Evolutionary conservation across 768 basidiomycete species (phyloP).

Genomic region (Agrocybe praecox): DNA sequence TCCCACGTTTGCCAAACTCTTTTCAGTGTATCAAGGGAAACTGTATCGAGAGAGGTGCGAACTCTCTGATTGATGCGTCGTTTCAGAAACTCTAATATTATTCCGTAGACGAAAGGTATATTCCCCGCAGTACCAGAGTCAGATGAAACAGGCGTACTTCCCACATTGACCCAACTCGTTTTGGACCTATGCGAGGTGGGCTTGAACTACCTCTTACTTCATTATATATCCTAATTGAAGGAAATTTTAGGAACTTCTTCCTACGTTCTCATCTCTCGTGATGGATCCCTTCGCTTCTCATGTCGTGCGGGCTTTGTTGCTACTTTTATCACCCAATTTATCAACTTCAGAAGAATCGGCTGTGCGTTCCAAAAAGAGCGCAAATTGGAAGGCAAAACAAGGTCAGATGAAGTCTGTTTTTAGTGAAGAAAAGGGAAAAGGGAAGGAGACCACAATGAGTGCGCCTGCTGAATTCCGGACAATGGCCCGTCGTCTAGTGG

Average conservation of each 20-base stretch:
- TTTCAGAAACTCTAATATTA: neutral
- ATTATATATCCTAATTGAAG: too few species aligned
- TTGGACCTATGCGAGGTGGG: slow-evolving; percentile 66
- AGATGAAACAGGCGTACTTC: slow-evolving; percentile 64
- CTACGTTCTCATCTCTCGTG: slow-evolving; percentile 62
- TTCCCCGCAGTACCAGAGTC: slow-evolving; percentile 49
- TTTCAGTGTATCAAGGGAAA: slow-evolving; percentile 65
- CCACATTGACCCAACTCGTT: slow-evolving; percentile 63
- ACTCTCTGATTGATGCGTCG: neutral
- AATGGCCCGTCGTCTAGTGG: slow-evolving; percentile 49
- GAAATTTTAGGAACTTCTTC: slow-evolving; percentile 64
- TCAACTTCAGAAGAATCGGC: slow-evolving; percentile 42
- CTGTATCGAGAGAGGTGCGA: slow-evolving; percentile 68
- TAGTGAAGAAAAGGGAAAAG: slow-evolving; percentile 41
- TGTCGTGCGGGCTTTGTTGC: slow-evolving; percentile 77
- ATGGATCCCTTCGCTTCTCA: slow-evolving; percentile 92
- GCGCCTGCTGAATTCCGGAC: slow-evolving; percentile 52
- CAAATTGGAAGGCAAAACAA: slow-evolving; percentile 79
- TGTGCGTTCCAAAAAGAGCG: slow-evolving; percentile 85
- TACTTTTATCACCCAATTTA: slow-evolving; percentile 70
- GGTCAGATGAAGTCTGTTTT: slow-evolving; percentile 84
- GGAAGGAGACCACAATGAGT: slow-evolving; percentile 24
- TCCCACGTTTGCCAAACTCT: slow-evolving; percentile 96
- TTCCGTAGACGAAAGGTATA: slow-evolving; percentile 53
- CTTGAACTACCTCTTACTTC: neutral